Evolutionary conservation across 768 basidiomycete genomes (phyloP).

Genomic region (Podaxis mareebaensis): DNA sequence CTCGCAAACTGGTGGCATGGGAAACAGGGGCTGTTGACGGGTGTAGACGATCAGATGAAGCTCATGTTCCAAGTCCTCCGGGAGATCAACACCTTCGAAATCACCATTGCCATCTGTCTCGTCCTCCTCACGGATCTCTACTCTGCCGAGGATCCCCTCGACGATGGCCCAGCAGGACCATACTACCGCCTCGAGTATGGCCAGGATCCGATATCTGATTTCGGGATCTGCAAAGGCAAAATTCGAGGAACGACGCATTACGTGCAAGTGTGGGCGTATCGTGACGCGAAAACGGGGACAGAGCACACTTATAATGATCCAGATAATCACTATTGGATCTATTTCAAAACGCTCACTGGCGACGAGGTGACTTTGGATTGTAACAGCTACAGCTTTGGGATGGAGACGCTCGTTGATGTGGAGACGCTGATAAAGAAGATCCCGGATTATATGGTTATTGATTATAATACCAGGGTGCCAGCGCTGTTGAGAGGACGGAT

Average conservation of each 20-base stretch:
- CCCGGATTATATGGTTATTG: not conserved
- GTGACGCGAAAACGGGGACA: slow-evolving; percentile 30
- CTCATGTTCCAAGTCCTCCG: slow-evolving; percentile 30
- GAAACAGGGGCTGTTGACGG: not conserved
- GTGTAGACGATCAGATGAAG: slow-evolving; percentile 19
- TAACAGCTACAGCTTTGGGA: slow-evolving; percentile 30
- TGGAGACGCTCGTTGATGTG: not conserved
- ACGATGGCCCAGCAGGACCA: not conserved
- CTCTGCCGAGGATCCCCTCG: slow-evolving; percentile 25
- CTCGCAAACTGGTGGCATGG: not conserved
- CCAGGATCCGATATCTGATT: slow-evolving; percentile 41
- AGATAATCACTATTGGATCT: slow-evolving; percentile 50
- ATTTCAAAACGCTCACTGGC: slow-evolving; percentile 42
- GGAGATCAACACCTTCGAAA: slow-evolving; percentile 35
- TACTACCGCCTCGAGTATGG: slow-evolving; percentile 36
- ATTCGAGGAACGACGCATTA: slow-evolving; percentile 26
- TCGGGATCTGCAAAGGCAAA: slow-evolving; percentile 40
- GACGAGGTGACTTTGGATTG: slow-evolving; percentile 43
- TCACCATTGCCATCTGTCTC: slow-evolving; percentile 31
- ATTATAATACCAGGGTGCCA: not conserved
- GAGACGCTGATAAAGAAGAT: not conserved
- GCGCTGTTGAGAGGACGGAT: not conserved
- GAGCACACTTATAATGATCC: slow-evolving; percentile 39
- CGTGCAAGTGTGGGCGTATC: slow-evolving; percentile 4
- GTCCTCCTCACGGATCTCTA: slow-evolving; percentile 39